Evolutionary conservation across 495 filamentous ascomycete genomes (phyloP).

Genomic region (Xylaria sp.): DNA sequence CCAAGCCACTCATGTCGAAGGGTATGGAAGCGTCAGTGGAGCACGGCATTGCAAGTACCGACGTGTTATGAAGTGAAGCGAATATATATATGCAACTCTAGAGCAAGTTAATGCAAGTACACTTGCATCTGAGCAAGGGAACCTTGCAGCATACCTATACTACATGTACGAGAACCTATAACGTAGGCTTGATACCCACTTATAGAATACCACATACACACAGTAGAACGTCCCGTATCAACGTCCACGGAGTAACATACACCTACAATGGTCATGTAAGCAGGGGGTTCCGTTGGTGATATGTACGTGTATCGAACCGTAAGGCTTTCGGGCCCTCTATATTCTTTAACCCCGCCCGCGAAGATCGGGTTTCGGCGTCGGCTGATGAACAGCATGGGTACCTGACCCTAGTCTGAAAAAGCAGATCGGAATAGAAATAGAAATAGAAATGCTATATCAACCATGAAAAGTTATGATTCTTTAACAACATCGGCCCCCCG

Average conservation of each 20-base stretch:
- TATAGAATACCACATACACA: not conserved
- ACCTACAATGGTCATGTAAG: not conserved
- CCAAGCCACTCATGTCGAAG: not conserved
- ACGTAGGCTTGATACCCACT: not conserved
- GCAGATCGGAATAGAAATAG: not conserved
- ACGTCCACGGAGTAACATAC: not conserved
- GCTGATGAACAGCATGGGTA: not conserved
- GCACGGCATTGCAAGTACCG: not conserved
- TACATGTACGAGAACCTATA: not conserved
- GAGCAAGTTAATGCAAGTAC: not conserved
- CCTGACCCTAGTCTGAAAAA: not conserved
- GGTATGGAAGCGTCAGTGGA: constrained; percentile 9
- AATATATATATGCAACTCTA: not conserved
- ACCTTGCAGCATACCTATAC: not conserved
- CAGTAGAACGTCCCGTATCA: not conserved
- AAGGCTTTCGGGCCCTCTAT: not conserved
- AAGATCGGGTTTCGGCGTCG: not conserved
- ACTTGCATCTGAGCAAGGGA: not conserved
- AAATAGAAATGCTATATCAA: too few species aligned
- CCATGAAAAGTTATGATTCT: not conserved
- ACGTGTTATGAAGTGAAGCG: not conserved
- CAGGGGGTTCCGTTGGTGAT: not conserved
- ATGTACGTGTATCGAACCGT: not conserved
- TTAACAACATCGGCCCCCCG: not conserved
- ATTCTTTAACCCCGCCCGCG: not conserved